Percentiles rank a stretch among this genome's conserved stretches.
These are phyloP conservation scores for Epichloe sylvatica DNA, from an alignment of 2,329 filamentous ascomycete species.

Conservation along the genomic window DNA sequence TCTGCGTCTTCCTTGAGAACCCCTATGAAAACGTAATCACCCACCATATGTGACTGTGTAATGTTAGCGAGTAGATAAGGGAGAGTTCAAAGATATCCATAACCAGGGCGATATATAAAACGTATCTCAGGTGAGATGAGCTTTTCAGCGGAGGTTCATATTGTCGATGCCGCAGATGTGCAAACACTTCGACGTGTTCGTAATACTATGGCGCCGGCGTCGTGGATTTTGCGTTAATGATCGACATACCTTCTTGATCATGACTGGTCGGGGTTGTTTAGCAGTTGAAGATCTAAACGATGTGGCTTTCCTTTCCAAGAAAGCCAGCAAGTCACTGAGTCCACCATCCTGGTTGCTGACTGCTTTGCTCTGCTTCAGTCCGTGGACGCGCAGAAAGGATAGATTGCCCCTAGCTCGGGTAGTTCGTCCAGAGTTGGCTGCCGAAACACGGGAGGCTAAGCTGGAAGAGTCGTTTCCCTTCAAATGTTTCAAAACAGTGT, in stretches of 20 bases:
- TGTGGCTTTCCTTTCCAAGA: slow-evolving; percentile 57
- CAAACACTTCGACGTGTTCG: slow-evolving; percentile 2
- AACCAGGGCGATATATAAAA: slow-evolving; percentile 1
- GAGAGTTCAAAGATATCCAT: neutral
- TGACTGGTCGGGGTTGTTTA: slow-evolving; percentile 35
- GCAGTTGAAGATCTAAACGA: slow-evolving; percentile 34
- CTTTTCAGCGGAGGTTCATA: neutral
- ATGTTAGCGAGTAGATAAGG: slow-evolving; percentile 42
- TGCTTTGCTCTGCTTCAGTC: slow-evolving; percentile 56
- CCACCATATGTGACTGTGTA: slow-evolving; percentile 54
- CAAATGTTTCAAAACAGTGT: slow-evolving; percentile 31
- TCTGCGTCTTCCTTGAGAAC: slow-evolving; percentile 50
- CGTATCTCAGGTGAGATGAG: neutral
- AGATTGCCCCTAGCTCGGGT: slow-evolving; percentile 14
- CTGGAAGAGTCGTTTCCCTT: slow-evolving; percentile 15
- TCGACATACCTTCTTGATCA: slow-evolving; percentile 65
- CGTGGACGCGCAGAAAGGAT: slow-evolving; percentile 37
- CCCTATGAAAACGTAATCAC: slow-evolving; percentile 55
- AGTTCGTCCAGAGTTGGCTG: slow-evolving; percentile 12
- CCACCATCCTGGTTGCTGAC: slow-evolving; percentile 53
- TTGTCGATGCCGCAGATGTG: slow-evolving; percentile 1
- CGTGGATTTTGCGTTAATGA: slow-evolving; percentile 15
- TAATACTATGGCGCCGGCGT: slow-evolving; percentile 4
- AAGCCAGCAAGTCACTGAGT: slow-evolving; percentile 47
- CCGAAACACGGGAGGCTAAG: slow-evolving; percentile 22